phyloP scores from a whole-genome alignment of 2,329 filamentous ascomycete genomes.

The Fusarium sp. region DNA sequence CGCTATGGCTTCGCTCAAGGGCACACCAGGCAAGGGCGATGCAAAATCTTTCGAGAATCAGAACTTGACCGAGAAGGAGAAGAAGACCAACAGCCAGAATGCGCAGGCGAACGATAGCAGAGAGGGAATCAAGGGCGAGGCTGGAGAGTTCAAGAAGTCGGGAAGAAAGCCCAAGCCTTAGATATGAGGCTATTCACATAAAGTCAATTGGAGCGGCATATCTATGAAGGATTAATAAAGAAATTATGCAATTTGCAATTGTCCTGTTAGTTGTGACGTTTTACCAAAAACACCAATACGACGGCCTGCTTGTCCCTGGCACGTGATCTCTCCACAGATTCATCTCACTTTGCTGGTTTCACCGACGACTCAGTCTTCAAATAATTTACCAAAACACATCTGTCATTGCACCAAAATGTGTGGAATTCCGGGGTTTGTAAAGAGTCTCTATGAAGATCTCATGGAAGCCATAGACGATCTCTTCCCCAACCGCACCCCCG shows the following conservation, averaged over 20 bases:
- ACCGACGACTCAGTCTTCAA: background rate
- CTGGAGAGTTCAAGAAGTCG: constrained; percentile 15
- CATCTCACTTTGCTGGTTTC: background rate
- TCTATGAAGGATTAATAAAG: background rate
- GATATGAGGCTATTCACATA: background rate
- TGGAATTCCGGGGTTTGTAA: constrained; percentile 7
- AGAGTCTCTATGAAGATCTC: constrained; percentile 12
- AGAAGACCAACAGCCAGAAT: constrained; percentile 16
- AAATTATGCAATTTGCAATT: background rate
- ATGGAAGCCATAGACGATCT: constrained; percentile 27
- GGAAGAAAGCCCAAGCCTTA: constrained; percentile 14
- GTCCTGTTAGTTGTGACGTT: background rate
- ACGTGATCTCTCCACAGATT: constrained; percentile 14
- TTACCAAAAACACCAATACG: background rate
- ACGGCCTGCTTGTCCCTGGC: background rate
- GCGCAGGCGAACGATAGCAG: constrained; percentile 18
- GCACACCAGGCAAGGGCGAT: constrained; percentile 6
- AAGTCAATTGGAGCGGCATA: rapidly evolving
- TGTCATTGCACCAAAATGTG: background rate
- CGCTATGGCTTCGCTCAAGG: constrained; percentile 27
- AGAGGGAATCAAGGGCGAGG: constrained; percentile 1
- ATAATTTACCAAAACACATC: background rate
- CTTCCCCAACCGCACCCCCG: constrained; percentile 7
- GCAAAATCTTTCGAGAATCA: constrained; percentile 12
- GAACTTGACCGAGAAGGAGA: constrained; percentile 20